Evolutionary conservation across 73 alveolate species (phyloP).

Genomic region (Paramecium sonneborni): DNA sequence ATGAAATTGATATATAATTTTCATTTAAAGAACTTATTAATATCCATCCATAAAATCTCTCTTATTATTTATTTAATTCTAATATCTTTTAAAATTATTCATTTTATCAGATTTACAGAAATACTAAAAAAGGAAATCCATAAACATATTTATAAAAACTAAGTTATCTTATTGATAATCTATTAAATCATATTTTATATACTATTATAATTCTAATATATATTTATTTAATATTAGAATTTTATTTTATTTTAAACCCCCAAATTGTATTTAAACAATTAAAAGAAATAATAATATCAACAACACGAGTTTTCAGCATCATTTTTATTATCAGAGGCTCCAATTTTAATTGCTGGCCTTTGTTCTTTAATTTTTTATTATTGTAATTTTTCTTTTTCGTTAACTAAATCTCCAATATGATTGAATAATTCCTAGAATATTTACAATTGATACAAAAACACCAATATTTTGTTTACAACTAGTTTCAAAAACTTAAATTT

Average conservation of each 20-base stretch:
- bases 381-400: background rate
- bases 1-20: background rate
- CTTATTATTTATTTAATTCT: too few relatives aligned
- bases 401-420: background rate
- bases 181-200: too few relatives aligned
- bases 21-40: background rate
- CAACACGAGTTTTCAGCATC: background rate
- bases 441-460: background rate
- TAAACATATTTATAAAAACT: too few relatives aligned
- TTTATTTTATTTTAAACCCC: too few relatives aligned
- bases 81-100: too few relatives aligned
- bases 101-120: too few relatives aligned
- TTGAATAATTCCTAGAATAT: background rate
- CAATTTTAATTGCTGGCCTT: background rate
- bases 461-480: constrained; percentile 44
- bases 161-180: too few relatives aligned
- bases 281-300: background rate
- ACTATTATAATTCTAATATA: too few relatives aligned
- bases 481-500: background rate
- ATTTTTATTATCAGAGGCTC: background rate
- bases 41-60: background rate
- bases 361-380: background rate
- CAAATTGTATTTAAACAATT: too few relatives aligned
- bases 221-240: too few relatives aligned
- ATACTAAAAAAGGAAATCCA: too few relatives aligned